Base-by-base conservation (phyloP, 225 moss, liverwort and hornwort genomes). In the Pseudoscleropodium purum region DNA sequence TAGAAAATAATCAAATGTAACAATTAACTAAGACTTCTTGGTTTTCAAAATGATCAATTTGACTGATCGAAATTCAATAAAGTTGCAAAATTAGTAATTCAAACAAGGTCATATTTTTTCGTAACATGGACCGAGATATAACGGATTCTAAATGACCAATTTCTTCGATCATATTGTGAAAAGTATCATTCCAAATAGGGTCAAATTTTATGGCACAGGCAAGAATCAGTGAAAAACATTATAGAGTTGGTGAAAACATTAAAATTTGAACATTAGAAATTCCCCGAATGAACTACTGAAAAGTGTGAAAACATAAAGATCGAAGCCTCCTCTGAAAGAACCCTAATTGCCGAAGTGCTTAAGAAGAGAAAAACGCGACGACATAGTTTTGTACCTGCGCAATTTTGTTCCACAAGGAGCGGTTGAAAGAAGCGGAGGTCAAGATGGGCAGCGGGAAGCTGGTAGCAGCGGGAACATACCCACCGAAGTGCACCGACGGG, bases 361-460 rank as follows among this genome's bases (percentile, higher is more conserved):
- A 34, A 21, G 30, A 31, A 10, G 21, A 14, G 31, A 59, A 10
- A 72, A 41, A 31, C 15, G 31, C 10, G n/a, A 41, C 23, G 25
- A 60, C 34, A 45, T 33, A 30, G n/a, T 14, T 11, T 33, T 39
- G n/a, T 59, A 92, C 92, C 87, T 90, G 91, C 34, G 79, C 93
- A 63, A 91, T 90, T 84, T 78, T 83, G 83, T 92, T 88, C 92
- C 95, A 96, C 73, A 95, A 83, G 41, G 93, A 86, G 21, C 87
- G 68, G 75, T 96, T 95, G 89, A 90, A 96, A 7, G 95, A 96
- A 21, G 91, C 85, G 18, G 94, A 91, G n/a, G 91, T 94, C 82
- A 94, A 82, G 65, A 93, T 93, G 31, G 95, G 93, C 43, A 85
- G 69, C 7, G 94, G 95, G 78, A 96, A 95, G 89, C 95, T 94